phyloP scores from a whole-genome alignment of 75 land plant species.

The Sequoia sempervirens region DNA sequence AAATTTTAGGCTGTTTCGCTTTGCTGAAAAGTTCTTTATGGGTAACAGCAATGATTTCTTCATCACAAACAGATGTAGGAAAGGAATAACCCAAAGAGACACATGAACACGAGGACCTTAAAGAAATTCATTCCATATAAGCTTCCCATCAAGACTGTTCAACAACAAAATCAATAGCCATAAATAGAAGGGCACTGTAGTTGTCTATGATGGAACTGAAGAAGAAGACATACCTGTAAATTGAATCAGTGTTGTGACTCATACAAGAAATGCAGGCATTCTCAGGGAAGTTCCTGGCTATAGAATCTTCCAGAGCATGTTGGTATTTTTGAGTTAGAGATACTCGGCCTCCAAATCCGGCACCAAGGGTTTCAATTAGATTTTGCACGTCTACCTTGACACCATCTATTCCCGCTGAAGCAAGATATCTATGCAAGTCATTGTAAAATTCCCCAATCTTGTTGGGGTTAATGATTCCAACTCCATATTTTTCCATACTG shows the following conservation, averaged over 20 bases:
- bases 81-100: not conserved
- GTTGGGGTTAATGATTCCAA: constrained; percentile 28
- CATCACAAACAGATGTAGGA: not conserved
- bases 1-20: no score
- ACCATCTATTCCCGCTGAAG: constrained; percentile 36
- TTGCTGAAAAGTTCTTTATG: no score
- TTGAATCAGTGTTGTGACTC: constrained; percentile 35
- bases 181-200: not conserved
- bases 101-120: not conserved
- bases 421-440: constrained; percentile 34
- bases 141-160: not conserved
- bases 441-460: constrained; percentile 24
- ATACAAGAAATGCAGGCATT: constrained; percentile 47
- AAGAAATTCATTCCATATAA: no score
- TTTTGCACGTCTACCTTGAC: constrained; percentile 42
- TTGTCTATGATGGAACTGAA: not conserved
- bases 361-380: constrained; percentile 36
- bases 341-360: constrained; percentile 31
- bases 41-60: not conserved
- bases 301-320: constrained; percentile 32
- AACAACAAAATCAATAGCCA: not conserved
- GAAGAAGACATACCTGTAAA: constrained; percentile 23
- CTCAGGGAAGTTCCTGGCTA: constrained; percentile 32
- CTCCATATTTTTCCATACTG: constrained; percentile 45
- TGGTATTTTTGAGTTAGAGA: constrained; percentile 16